A percentile compares a stretch with the other conserved stretches of the same genome.
These are phyloP conservation scores for Coemansia brasiliensis DNA, from an alignment of 192 early-diverging fungal genomes.

Conservation along the genomic window DNA sequence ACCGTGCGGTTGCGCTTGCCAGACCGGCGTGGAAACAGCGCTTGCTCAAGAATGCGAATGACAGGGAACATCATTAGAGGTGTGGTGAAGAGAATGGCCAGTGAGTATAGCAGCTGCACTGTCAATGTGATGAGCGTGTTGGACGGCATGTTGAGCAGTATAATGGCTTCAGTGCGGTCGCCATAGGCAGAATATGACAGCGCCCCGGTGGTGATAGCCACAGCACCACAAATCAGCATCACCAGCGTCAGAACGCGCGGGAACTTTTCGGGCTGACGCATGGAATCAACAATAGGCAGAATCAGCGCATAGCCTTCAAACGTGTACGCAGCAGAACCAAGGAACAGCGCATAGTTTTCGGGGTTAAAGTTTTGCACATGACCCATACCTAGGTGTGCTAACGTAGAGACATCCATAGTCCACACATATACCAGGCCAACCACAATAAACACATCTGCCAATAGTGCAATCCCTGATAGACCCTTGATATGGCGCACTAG, in stretches of 20 bases:
- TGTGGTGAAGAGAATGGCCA: constrained; percentile 87
- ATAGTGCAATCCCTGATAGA: constrained; percentile 77
- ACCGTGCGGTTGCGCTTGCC: constrained; percentile 75
- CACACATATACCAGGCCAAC: constrained; percentile 83
- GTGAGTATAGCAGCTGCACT: constrained; percentile 82
- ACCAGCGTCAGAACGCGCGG: constrained; percentile 70
- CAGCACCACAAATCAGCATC: constrained; percentile 70
- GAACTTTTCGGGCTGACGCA: constrained; percentile 85
- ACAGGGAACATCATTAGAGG: constrained; percentile 91
- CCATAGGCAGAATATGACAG: constrained; percentile 87
- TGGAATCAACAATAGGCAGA: constrained; percentile 67
- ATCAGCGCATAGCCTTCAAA: constrained; percentile 87
- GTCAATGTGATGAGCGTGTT: constrained; percentile 59
- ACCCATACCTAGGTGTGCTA: constrained; percentile 61
- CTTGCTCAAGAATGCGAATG: constrained; percentile 83
- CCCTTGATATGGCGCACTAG: constrained; percentile 89
- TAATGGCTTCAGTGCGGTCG: constrained; percentile 75
- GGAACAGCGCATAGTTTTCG: constrained; percentile 76
- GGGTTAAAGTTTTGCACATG: constrained; percentile 71
- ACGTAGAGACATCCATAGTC: constrained; percentile 65
- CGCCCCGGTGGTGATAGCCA: constrained; percentile 78
- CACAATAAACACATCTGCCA: constrained; percentile 90
- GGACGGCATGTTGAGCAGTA: constrained; percentile 83
- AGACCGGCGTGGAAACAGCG: constrained; percentile 66
- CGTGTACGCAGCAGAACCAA: constrained; percentile 90